Evolutionary conservation across 441 rosid genomes (phyloP).

Genomic region (Hura crepitans): DNA sequence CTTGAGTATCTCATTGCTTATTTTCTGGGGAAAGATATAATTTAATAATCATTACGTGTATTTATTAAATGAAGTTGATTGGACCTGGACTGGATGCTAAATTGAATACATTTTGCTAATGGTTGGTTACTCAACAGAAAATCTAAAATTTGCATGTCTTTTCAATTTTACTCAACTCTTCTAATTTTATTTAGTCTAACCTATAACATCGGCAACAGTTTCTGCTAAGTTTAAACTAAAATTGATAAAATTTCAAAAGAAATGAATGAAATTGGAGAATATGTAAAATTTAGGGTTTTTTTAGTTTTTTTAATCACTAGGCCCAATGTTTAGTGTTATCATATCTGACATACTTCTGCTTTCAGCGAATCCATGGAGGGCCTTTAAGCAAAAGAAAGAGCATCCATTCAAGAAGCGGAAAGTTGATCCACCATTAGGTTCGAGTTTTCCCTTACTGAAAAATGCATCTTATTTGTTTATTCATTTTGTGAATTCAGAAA

Average conservation of each 20-base stretch:
- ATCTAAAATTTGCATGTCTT: background rate
- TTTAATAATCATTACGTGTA: background rate
- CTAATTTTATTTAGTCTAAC: background rate
- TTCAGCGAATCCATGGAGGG: slow-evolving; percentile 75
- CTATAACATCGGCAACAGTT: background rate
- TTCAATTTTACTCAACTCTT: background rate
- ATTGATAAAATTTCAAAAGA: background rate
- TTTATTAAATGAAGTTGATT: slow-evolving; percentile 1
- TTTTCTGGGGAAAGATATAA: background rate
- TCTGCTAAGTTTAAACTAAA: background rate
- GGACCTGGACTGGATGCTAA: background rate
- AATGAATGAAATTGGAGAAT: background rate
- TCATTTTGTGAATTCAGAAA: background rate
- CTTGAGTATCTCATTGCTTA: background rate
- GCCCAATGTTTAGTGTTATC: background rate
- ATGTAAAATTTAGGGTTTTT: background rate
- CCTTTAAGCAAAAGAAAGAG: slow-evolving; percentile 64
- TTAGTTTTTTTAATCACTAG: background rate
- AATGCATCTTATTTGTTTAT: background rate
- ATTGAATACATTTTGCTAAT: background rate
- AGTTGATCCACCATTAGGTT: slow-evolving; percentile 82
- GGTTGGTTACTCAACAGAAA: background rate
- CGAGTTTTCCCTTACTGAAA: slow-evolving; percentile 6
- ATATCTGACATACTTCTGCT: slow-evolving; percentile 20
- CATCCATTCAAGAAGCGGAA: slow-evolving; percentile 73